Percentiles rank a stretch among this genome's conserved stretches.
Evolutionary conservation across 2,329 filamentous ascomycete species (phyloP).

Genomic region (Scleromitrula shiraiana): DNA sequence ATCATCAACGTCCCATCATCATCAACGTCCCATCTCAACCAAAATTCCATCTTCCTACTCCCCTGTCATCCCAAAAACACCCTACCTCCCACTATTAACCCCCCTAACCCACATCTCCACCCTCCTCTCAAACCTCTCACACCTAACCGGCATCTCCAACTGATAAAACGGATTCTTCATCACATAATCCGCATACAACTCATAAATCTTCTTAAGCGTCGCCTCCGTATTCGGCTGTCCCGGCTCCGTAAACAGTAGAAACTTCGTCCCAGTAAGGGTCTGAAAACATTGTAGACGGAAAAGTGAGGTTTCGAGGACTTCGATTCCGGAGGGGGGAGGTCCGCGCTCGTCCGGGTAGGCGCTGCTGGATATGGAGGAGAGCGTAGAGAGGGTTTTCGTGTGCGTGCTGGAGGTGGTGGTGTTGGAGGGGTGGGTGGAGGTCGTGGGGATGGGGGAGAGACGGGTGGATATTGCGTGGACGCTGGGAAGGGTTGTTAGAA

Average conservation of each 20-base stretch:
- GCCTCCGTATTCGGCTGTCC: constrained; percentile 67
- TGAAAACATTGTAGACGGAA: constrained; percentile 96
- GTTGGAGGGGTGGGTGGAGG: constrained; percentile 2
- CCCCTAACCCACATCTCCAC: constrained; percentile 72
- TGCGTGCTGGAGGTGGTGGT: constrained; percentile 44
- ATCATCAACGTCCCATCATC: too few relatives aligned
- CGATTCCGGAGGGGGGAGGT: constrained; percentile 67
- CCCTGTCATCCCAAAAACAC: not conserved
- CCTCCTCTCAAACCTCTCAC: constrained; percentile 89
- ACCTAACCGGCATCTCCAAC: constrained; percentile 92
- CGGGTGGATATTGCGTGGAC: constrained; percentile 52
- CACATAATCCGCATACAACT: constrained; percentile 92
- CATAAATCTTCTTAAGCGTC: constrained; percentile 79
- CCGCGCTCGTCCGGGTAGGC: constrained; percentile 40
- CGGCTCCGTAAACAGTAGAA: constrained; percentile 87
- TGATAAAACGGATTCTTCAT: constrained; percentile 99
- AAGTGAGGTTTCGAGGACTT: constrained; percentile 87
- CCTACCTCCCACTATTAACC: constrained; percentile 44
- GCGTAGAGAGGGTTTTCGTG: constrained; percentile 58
- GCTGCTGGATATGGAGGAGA: constrained; percentile 42
- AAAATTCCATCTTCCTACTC: not conserved
- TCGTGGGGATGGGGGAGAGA: constrained; percentile 6
- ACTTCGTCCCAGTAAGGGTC: constrained; percentile 90
- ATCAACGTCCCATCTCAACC: not conserved
- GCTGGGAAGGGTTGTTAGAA: constrained; percentile 32